Evolutionary conservation across 2,329 filamentous ascomycete species (phyloP), one percentile per base, ranked within the genome.

Genomic region (Microcyclospora pomicola): DNA sequence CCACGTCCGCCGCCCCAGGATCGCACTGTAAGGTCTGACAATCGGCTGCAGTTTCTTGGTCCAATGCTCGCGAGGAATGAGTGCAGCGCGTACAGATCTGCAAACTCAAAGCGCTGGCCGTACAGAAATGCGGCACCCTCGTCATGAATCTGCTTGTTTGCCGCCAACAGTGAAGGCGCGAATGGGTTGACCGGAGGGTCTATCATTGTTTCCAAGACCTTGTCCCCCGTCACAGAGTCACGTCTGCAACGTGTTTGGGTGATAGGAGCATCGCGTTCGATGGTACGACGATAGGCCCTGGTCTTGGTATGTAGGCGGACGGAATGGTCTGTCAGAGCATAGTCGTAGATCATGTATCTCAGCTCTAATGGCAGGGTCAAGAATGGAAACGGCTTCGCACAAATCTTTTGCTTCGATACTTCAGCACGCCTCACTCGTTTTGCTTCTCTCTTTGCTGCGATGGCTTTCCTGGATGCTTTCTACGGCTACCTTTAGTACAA

Each of bases 311-410:
- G 40, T 7, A 56, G 34, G 1, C 36, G 37, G 24, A 54, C 31
- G 16, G 42, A 33, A 3, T 36, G 35, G 19, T 56, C 52, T 2
- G 43, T 46, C 15, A 55, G 38, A 19, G 48, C 49, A 5, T 50
- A 42, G 33, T 53, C 50, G 43, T 55, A 56, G 39, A 56, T 52
- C 27, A 44, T 40, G 27, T 56, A 49, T 2, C 53, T 49, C 7
- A 56, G 45, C 37, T 55, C 51, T 1, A 48, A 33, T 2, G 51
- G 49, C 1, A 54, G 37, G 11, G 42, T 39, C 37, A 52, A 14
- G 40, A 54, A 53, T 4, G 42, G 47, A 35, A 53, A 52, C 11
- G 48, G 46, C 37, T 49, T 49, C 24, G 37, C 32, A 24, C 19
- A 24, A 24, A 24, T 4, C 19, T 24, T 24, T 24, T 24, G 5